Evolutionary conservation across 139 green algal genomes (phyloP), one percentile per base, ranked within the genome.

Genomic region (Chlorella ohadii): DNA sequence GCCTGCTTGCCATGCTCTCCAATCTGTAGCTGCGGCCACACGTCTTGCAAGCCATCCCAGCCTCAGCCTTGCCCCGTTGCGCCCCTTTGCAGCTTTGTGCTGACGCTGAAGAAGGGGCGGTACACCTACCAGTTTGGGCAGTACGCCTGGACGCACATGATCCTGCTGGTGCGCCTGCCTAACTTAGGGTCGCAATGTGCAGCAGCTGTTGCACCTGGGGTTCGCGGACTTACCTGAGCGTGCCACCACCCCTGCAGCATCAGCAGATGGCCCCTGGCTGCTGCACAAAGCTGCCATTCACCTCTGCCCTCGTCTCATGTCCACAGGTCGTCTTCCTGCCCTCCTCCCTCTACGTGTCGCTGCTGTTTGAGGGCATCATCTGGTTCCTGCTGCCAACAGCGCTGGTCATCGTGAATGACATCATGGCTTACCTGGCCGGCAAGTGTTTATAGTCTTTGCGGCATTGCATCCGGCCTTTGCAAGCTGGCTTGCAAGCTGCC

Each of bases 141-240:
- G 89, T 99, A 96, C 82, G 97, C 96, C 13, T 99, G 97, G 97
- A 99, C 96, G 63, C 97, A 99, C 92, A 98, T 99, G 93, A 99
- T 99, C 84, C 92, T 99, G 56, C 86, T 99, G 83, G 90, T 96
- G 20, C 61, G 84, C 1, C 5, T 0, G 33, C 1, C 51, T n/a
- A n/a, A n/a, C n/a, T n/a, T n/a, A n/a, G n/a, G n/a, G n/a, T n/a
- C n/a, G n/a, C n/a, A n/a, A n/a, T n/a, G n/a, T n/a, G n/a, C n/a
- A n/a, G n/a, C n/a, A n/a, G n/a, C n/a, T n/a, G n/a, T n/a, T n/a
- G n/a, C n/a, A n/a, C n/a, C n/a, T n/a, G n/a, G n/a, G n/a, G n/a
- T n/a, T n/a, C n/a, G n/a, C n/a, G n/a, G n/a, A n/a, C n/a, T n/a
- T n/a, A n/a, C n/a, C n/a, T n/a, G n/a, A n/a, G n/a, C n/a, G n/a